Base-by-base conservation (phyloP, 2,329 filamentous ascomycete genomes). In the Lachnellula suecica region DNA sequence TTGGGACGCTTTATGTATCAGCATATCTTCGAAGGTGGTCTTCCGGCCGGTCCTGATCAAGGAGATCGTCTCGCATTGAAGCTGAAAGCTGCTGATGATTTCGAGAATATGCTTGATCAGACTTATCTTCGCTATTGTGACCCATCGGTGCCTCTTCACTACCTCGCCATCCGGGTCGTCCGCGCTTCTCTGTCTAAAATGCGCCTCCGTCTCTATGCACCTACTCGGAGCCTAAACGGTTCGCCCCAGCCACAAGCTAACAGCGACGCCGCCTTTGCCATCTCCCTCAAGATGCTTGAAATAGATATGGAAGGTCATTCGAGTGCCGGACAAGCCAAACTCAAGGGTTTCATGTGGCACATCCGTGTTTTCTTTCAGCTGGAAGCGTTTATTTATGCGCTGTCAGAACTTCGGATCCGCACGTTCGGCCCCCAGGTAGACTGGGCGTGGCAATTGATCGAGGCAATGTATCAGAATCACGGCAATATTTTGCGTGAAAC, bases 41-140 rank as follows among this genome's bases (percentile, higher is more conserved):
- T 34, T 41, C 4, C 45, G 22, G 19, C 6, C 11, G 10, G 7
- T n/a, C 42, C n/a, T 27, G 22, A 29, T 13, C 11, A n/a, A 15
- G 20, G 13, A 37, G 31, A 4, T 20, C 23, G 7, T 31, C 44
- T 40, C 25, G 25, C 34, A 45, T 23, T 29, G 37, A 59, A 60
- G 49, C 49, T 55, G 20, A 44, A 44, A 22, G 40, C 49, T 6
- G 50, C 59, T 15, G 27, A 57, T 19, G 51, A 56, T n/a, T 44
- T 59, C 11, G 58, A 57, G 23, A 44, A 37, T 8, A 13, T 44
- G 4, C 59, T 77, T 9, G 66, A 73, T 45, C 62, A 67, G 43
- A 72, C 69, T 31, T 74, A 65, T 43, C 57, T 74, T 3, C 62
- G 68, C 6, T 69, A 70, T 48, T 71, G 68, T 54, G 70, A 74